Evolutionary conservation across 1,284 basidiomycete genomes (phyloP).

Genomic region (Phellopilus nigrolimitatus): DNA sequence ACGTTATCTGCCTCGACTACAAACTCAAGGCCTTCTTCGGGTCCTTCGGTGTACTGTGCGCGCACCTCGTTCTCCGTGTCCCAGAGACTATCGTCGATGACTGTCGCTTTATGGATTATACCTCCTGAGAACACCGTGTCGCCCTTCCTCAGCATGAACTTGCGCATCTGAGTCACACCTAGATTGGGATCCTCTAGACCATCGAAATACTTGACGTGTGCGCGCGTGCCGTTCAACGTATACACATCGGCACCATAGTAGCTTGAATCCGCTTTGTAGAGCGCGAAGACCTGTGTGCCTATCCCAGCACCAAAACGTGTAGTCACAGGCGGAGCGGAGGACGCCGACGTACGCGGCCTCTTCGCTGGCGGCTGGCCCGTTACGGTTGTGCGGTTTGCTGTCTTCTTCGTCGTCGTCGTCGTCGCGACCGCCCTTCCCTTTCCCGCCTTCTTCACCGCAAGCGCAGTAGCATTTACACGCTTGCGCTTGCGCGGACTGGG

Average conservation of each 20-base stretch:
- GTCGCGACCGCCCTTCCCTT: slow-evolving; percentile 26
- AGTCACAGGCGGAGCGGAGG: slow-evolving; percentile 9
- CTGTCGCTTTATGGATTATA: slow-evolving; percentile 28
- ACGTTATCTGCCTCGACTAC: slow-evolving; percentile 34
- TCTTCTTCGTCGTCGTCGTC: slow-evolving; percentile 19
- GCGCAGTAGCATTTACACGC: slow-evolving; percentile 29
- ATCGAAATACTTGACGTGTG: slow-evolving; percentile 53
- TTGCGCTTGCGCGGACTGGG: slow-evolving; percentile 45
- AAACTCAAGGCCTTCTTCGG: slow-evolving; percentile 29
- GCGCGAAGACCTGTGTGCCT: slow-evolving; percentile 57
- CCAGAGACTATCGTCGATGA: slow-evolving; percentile 35
- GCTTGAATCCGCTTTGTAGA: slow-evolving; percentile 55
- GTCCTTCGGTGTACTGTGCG: slow-evolving; percentile 38
- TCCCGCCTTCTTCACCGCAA: slow-evolving; percentile 21
- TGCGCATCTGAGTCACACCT: slow-evolving; percentile 50
- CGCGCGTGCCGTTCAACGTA: slow-evolving; percentile 31
- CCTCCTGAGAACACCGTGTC: slow-evolving; percentile 46
- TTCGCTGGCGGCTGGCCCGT: slow-evolving; percentile 1
- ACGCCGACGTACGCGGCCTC: background rate
- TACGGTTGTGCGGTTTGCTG: background rate
- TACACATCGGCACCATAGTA: slow-evolving; percentile 60
- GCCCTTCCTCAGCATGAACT: slow-evolving; percentile 42
- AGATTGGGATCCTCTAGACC: slow-evolving; percentile 37
- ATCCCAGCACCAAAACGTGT: slow-evolving; percentile 20
- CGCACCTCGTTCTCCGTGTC: slow-evolving; percentile 32